Evolutionary conservation across 1,284 basidiomycete species (phyloP).

Genomic region (Fomitopsis schrenkii): DNA sequence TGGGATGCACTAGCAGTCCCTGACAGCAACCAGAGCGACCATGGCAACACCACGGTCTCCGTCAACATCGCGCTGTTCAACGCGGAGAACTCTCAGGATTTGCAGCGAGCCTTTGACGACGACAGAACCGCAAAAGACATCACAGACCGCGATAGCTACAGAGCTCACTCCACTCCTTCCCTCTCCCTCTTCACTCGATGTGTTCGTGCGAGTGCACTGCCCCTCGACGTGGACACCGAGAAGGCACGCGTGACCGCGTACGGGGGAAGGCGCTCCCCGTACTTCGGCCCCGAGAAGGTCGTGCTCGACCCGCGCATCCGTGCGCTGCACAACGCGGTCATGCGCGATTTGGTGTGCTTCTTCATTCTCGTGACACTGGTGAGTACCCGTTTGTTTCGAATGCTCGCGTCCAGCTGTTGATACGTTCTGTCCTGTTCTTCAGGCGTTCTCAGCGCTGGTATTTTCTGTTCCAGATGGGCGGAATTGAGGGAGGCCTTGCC

Average conservation of each 20-base stretch:
- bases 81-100: no score
- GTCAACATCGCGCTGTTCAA: no score
- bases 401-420: no score
- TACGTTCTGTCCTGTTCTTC: constrained; percentile 1
- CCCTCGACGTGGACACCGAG: background rate
- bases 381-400: background rate
- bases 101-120: no score
- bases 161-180: no score
- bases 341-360: constrained; percentile 27
- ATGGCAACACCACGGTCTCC: no score
- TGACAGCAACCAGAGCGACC: no score
- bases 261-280: constrained; percentile 22
- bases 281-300: constrained; percentile 38
- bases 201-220: background rate
- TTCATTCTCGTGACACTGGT: constrained; percentile 1
- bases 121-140: no score
- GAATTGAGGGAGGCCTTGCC: no score
- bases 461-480: background rate
- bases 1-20: no score
- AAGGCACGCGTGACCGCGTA: constrained; percentile 9
- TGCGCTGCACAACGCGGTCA: constrained; percentile 29
- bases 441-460: background rate
- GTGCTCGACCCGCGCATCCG: constrained; percentile 36
- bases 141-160: no score
- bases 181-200: no score